Conservation (phyloP, 2,329 filamentous ascomycete species). For the Exophiala mesophila region DNA sequence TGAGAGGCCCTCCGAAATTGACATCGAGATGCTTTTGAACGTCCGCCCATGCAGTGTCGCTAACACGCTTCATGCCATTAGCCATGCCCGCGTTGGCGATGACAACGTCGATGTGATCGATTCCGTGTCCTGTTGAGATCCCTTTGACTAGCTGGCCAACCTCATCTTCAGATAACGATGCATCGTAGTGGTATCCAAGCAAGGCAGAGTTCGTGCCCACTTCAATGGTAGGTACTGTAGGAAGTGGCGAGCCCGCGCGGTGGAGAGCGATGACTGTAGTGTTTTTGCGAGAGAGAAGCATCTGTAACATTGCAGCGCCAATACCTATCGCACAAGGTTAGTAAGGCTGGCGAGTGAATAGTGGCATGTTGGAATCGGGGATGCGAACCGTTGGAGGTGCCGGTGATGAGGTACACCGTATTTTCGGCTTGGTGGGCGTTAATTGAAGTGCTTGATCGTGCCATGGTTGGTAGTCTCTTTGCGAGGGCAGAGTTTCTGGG, state of each 20-base stretch:
- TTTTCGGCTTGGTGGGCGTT: neutral
- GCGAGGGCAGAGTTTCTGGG: too few species aligned
- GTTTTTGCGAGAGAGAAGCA: neutral
- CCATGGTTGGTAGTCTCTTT: too few species aligned
- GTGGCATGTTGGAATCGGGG: neutral
- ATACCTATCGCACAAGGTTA: too few species aligned
- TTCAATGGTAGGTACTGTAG: neutral
- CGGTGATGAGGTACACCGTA: conserved; percentile 2
- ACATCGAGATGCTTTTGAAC: conserved; percentile 3
- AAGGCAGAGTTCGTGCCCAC: neutral
- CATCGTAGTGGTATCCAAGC: neutral
- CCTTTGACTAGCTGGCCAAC: neutral
- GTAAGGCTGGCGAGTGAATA: neutral
- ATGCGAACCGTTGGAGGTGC: conserved; percentile 1
- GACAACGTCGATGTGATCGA: neutral
- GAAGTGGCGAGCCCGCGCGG: neutral
- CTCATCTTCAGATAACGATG: neutral
- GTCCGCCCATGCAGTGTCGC: neutral
- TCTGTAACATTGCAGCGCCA: neutral
- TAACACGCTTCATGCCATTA: neutral
- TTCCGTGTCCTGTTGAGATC: neutral
- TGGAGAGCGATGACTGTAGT: neutral
- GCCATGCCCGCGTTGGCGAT: neutral
- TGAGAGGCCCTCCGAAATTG: conserved; percentile 2
- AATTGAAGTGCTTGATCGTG: neutral